These are phyloP conservation scores for Nakazawaea siamensis DNA, from an alignment of 805 yeast genomes.

Conservation along the genomic window DNA sequence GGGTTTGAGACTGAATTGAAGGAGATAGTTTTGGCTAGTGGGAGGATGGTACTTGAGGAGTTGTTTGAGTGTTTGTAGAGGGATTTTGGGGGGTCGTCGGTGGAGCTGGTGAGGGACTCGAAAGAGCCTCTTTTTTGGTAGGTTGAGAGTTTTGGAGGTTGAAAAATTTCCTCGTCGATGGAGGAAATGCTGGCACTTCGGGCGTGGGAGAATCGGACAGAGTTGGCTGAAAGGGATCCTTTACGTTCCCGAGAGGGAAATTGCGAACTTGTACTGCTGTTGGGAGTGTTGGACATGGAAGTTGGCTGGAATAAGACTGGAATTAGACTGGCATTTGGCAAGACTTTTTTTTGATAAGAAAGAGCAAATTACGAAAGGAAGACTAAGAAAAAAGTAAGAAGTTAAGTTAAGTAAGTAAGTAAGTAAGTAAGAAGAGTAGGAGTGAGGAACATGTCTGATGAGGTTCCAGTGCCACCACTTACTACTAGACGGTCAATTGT, in stretches of 20 bases:
- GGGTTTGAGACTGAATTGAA: constrained; percentile 3
- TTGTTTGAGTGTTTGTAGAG: constrained; percentile 12
- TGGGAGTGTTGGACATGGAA: too few relatives aligned
- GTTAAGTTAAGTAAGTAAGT: too few relatives aligned
- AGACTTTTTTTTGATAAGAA: too few relatives aligned
- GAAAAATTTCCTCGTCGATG: constrained; percentile 5
- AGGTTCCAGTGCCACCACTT: too few relatives aligned
- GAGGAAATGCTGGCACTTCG: constrained; percentile 10
- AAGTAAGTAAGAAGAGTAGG: too few relatives aligned
- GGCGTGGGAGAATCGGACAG: constrained; percentile 10
- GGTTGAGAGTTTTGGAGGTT: not conserved
- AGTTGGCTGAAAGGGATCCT: constrained; percentile 9
- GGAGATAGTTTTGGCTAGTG: constrained; percentile 17
- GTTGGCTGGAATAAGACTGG: too few relatives aligned
- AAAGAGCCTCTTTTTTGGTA: constrained; percentile 4
- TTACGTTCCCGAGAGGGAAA: not conserved
- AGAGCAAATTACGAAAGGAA: too few relatives aligned
- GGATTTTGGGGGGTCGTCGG: not conserved
- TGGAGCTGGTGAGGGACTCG: constrained; percentile 3
- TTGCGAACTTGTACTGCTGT: not conserved
- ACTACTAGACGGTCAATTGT: constrained; percentile 5
- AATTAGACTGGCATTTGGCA: too few relatives aligned
- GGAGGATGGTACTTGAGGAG: constrained; percentile 13
- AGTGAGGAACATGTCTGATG: too few relatives aligned
- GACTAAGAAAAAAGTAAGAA: too few relatives aligned